Conservation (phyloP, 1,284 basidiomycete species). For the Mycena citricolor region DNA sequence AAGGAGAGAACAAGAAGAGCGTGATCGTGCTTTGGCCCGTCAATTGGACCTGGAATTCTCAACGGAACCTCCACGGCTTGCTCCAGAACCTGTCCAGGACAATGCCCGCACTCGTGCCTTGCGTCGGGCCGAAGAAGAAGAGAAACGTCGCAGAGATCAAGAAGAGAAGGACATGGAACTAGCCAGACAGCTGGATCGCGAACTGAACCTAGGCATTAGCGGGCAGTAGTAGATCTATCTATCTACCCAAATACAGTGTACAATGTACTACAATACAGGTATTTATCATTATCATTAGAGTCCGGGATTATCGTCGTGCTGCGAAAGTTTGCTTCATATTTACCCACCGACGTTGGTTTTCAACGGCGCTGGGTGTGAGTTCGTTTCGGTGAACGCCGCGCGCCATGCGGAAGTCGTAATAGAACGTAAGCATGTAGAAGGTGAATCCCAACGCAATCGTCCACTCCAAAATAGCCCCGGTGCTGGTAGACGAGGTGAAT, state of each 20-base stretch:
- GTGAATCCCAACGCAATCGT: slow-evolving; percentile 69
- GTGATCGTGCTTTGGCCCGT: slow-evolving; percentile 39
- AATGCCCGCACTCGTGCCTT: too few relatives aligned
- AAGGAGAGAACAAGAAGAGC: too few relatives aligned
- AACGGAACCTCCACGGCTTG: too few relatives aligned
- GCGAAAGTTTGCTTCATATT: slow-evolving; percentile 10
- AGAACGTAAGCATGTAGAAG: slow-evolving; percentile 68
- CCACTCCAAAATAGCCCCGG: slow-evolving; percentile 71
- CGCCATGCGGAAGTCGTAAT: slow-evolving; percentile 59
- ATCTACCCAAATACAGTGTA: slow-evolving; percentile 1
- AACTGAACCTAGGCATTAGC: slow-evolving; percentile 37
- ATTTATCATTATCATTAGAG: slow-evolving; percentile 13
- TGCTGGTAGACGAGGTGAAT: slow-evolving; percentile 45
- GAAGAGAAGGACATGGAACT: slow-evolving; percentile 32
- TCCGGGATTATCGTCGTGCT: too few relatives aligned
- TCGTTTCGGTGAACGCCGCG: slow-evolving; percentile 45
- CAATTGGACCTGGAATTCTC: too few relatives aligned
- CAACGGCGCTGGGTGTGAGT: slow-evolving; percentile 28
- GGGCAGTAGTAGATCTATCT: slow-evolving; percentile 10
- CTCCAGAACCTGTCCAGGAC: too few relatives aligned
- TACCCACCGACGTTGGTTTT: slow-evolving; percentile 14
- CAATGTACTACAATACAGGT: background rate
- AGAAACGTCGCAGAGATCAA: slow-evolving; percentile 15
- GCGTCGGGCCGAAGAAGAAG: slow-evolving; percentile 11
- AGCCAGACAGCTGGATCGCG: slow-evolving; percentile 40